Evolutionary conservation across 1,284 basidiomycete genomes (phyloP).

Genomic region (Phenoliferia sp.): DNA sequence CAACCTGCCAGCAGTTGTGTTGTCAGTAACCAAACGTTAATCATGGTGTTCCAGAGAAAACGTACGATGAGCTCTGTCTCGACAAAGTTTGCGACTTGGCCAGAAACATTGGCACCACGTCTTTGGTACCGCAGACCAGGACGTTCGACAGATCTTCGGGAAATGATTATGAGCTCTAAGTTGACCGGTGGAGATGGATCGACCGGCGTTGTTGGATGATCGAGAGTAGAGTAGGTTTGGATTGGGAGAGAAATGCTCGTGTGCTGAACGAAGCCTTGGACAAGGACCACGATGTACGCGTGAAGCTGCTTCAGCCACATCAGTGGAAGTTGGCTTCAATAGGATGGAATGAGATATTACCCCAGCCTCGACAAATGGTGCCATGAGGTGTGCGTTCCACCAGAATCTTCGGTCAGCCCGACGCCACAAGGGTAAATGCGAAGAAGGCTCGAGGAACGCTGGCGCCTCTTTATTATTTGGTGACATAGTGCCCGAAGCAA

Average conservation of each 20-base stretch:
- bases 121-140: conserved; percentile 53
- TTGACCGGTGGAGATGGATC: conserved; percentile 33
- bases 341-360: conserved; percentile 11
- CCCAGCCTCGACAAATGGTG: conserved; percentile 49
- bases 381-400: conserved; percentile 81
- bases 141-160: conserved; percentile 49
- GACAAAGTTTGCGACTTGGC: conserved; percentile 53
- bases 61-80: conserved; percentile 60
- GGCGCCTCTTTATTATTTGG: neutral
- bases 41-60: conserved; percentile 35
- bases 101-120: conserved; percentile 50
- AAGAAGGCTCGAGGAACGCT: conserved; percentile 58
- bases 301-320: conserved; percentile 52
- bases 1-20: conserved; percentile 48
- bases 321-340: conserved; percentile 30
- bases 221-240: conserved; percentile 6
- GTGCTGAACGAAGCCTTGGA: conserved; percentile 82
- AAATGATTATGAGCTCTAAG: conserved; percentile 49
- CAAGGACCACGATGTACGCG: conserved; percentile 73
- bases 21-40: neutral
- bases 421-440: conserved; percentile 72
- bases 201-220: conserved; percentile 2
- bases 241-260: conserved; percentile 59
- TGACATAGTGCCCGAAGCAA: conserved; percentile 12
- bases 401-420: conserved; percentile 76